These are phyloP conservation scores for Penicillium waksmanii DNA, from an alignment of 495 filamentous ascomycete genomes.

Conservation along the genomic window DNA sequence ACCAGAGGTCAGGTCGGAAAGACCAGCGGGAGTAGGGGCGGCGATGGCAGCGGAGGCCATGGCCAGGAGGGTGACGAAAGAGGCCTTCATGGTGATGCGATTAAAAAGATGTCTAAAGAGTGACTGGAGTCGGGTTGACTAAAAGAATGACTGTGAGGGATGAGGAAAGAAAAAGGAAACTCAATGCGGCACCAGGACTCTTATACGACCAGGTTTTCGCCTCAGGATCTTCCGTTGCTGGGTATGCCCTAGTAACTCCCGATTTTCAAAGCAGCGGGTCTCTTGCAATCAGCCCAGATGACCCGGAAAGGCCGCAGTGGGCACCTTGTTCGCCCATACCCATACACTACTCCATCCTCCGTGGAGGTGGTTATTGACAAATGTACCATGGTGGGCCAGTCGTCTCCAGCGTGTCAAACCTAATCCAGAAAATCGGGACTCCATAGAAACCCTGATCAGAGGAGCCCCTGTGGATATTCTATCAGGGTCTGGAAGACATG, in stretches of 20 bases:
- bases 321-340: not conserved
- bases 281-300: not conserved
- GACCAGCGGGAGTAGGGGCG: conserved; percentile 27
- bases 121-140: conserved; percentile 36
- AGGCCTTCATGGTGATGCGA: conserved; percentile 42
- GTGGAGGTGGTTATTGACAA: not conserved
- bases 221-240: not conserved
- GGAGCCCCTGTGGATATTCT: not conserved
- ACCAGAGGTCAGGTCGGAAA: conserved; percentile 14
- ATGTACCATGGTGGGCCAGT: not conserved
- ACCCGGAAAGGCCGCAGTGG: not conserved
- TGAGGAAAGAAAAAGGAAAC: conserved; percentile 23
- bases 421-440: conserved; percentile 3
- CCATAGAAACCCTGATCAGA: not conserved
- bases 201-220: conserved; percentile 5
- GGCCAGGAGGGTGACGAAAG: conserved; percentile 38
- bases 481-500: conserved; percentile 3
- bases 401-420: conserved; percentile 8
- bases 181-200: conserved; percentile 10
- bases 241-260: not conserved
- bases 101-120: conserved; percentile 31
- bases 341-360: not conserved
- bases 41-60: conserved; percentile 38
- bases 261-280: conserved; percentile 1
- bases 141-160: conserved; percentile 28